Percentiles rank a stretch among this genome's conserved stretches.
Evolutionary conservation across 2,329 filamentous ascomycete species (phyloP).

Genomic region (Graphium sp.): DNA sequence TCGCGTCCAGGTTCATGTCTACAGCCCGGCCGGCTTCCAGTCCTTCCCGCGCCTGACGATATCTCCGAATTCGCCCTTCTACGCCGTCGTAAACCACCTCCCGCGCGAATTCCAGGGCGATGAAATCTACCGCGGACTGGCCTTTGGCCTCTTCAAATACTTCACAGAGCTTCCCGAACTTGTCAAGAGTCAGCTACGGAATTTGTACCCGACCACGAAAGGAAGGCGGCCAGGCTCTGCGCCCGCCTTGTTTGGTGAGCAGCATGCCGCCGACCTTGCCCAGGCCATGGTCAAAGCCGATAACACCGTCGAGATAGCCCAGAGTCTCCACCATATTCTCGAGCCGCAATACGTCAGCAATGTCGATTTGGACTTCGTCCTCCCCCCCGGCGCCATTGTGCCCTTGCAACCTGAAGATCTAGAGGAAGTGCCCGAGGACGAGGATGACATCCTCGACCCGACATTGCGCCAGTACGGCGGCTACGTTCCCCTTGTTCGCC

Average conservation of each 20-base stretch:
- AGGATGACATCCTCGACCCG: conserved; percentile 49
- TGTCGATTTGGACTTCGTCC: conserved; percentile 72
- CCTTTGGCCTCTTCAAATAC: conserved; percentile 88
- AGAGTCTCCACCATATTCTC: conserved; percentile 57
- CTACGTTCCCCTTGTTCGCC: conserved; percentile 60
- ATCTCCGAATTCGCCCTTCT: conserved; percentile 81
- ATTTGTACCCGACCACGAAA: conserved; percentile 33
- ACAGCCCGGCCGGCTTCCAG: conserved; percentile 74
- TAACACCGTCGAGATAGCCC: conserved; percentile 54
- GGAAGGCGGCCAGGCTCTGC: conserved; percentile 44
- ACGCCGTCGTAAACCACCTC: conserved; percentile 75
- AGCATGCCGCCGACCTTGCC: conserved; percentile 84
- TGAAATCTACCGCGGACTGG: conserved; percentile 77
- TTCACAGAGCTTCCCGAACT: conserved; percentile 70
- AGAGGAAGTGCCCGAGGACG: conserved; percentile 41
- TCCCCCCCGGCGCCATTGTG: conserved; percentile 64
- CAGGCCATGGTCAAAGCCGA: conserved; percentile 72
- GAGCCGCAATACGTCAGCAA: conserved; percentile 71
- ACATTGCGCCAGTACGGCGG: conserved; percentile 54
- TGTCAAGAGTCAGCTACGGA: conserved; percentile 55
- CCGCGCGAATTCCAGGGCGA: conserved; percentile 92
- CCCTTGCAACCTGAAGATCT: conserved; percentile 42
- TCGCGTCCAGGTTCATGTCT: conserved; percentile 85
- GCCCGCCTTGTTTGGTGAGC: conserved; percentile 65
- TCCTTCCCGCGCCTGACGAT: conserved; percentile 85